Base-by-base conservation (phyloP, 2,329 filamentous ascomycete genomes). In the Aspergillus pseudoterreus region DNA sequence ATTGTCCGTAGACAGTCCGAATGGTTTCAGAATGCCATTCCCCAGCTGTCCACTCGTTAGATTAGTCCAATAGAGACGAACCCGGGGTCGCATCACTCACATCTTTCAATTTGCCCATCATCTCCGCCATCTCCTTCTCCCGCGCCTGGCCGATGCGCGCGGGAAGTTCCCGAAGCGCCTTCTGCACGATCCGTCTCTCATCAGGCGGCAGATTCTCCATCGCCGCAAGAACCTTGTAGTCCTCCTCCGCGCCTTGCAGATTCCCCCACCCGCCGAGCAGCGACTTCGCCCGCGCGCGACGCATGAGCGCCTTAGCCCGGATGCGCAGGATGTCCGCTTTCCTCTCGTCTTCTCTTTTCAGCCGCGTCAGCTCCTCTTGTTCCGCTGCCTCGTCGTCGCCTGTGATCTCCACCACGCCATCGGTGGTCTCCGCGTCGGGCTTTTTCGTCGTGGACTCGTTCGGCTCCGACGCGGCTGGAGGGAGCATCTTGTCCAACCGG, bases 51-150 rank as follows among this genome's bases (percentile, higher is more conserved):
- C 19, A 4, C 12, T n/a, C 8, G 47, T 61, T 52, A 59, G 59
- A 24, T 38, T 6, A 1, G 15, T 12, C 1, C 24, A 45, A 24
- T 6, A n/a, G 4, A 15, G 27, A 10, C 27, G 11, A 14, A 38
- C 5, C 35, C 11, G 4, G 14, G 12, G 4, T 6, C 10, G 35
- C 35, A n/a, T 38, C 46, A 77, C 81, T 74, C 58, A 84, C 82
- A 61, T 87, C 85, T 68, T 95, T 96, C 62, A 99, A 73, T 75
- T 97, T 96, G 15, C 87, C 89, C 91, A 96, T 95, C 91, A 97
- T 96, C 74, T 99, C 92, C 2, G 82, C 86, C 82, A 94, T 90
- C 72, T 99, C 94, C 60, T 81, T 82, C 65, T 96, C 87, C 72
- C 91, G 90, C 1, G 92, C 91, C 15, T 81, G 82, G 57, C 92